Conservation (phyloP, 2,329 filamentous ascomycete species). For the Fusarium nygamai region DNA sequence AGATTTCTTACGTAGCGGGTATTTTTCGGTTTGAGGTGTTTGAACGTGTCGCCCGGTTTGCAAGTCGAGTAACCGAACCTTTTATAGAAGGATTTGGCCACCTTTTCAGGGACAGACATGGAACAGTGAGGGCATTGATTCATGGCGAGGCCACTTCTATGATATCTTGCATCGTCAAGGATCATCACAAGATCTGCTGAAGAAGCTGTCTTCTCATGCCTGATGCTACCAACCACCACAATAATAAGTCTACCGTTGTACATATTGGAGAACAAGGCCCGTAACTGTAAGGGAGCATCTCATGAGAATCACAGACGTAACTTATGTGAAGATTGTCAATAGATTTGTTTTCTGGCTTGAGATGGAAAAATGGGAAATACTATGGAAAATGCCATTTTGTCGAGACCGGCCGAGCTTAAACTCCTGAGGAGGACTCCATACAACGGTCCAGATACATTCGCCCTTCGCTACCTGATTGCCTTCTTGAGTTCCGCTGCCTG, state of each 20-base stretch:
- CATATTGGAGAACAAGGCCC: background rate
- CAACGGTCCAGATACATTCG: background rate
- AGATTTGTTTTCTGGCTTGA: background rate
- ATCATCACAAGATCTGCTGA: accelerated
- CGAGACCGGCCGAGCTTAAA: background rate
- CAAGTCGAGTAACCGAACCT: accelerated
- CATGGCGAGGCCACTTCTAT: too few relatives aligned
- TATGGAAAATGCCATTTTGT: accelerated
- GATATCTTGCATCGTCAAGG: too few relatives aligned
- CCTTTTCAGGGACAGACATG: too few relatives aligned
- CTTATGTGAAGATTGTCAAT: background rate
- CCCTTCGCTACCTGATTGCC: background rate
- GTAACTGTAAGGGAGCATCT: too few relatives aligned
- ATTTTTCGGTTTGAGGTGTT: too few relatives aligned
- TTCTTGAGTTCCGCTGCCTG: background rate
- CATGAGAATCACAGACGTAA: background rate
- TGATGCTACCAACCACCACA: too few relatives aligned
- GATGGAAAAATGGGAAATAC: background rate
- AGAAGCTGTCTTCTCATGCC: background rate
- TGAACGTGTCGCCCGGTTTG: too few relatives aligned
- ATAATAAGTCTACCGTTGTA: background rate
- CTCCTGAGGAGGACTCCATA: background rate
- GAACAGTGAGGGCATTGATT: background rate
- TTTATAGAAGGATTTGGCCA: background rate
- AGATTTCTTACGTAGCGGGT: accelerated